Base-by-base conservation (phyloP, 1,284 basidiomycete species). In the Lignosus rhinocerotis region DNA sequence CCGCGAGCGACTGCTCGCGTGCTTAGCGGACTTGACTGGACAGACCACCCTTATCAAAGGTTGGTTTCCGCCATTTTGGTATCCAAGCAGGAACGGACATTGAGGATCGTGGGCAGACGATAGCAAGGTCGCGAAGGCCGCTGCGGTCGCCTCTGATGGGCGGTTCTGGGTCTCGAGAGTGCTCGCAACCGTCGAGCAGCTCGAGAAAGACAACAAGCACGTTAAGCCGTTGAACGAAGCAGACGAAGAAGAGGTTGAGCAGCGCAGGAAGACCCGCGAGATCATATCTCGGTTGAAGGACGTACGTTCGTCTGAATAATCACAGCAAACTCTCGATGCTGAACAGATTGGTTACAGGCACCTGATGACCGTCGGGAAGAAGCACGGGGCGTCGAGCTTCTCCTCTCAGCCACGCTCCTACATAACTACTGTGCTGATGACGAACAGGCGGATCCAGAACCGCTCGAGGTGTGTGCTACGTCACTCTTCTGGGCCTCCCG, bases 101-200 rank as follows among this genome's bases (percentile, higher is more conserved):
- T 60, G 56, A 59, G 33, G 10, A n/a, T 25, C 39, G 21, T 30
- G 38, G 6, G 41, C 21, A 62, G 73, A 66, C 66, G 84, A 76
- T 41, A 79, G 82, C 53, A 86, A 83, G 62, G 71, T 77, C 1
- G 72, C 74, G 17, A 88, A 87, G 68, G 71, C 80, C 19, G 75
- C 83, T 17, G 90, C 84, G 2, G 81, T 85, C 21, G 83, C 90
- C 44, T 80, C 84, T 6, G 82, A 89, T 55, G 92, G 93, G 25
- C 81, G 88, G 65, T 85, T 91, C 55, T 98, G 95, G 96, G 76
- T 93, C 3, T 80, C 85, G 6, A 86, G 86, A 66, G 84, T 86
- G 5, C 77, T 94, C 36, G 73, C 78, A 5, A 84, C 83, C 7
- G 79, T 97, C 57, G 75, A 79, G 25, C 67, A 69, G 47, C 70